A percentile compares a stretch with the other conserved stretches of the same genome.
Evolutionary conservation across 2,329 filamentous ascomycete genomes (phyloP).

Genomic region (Fusarium paranaense): DNA sequence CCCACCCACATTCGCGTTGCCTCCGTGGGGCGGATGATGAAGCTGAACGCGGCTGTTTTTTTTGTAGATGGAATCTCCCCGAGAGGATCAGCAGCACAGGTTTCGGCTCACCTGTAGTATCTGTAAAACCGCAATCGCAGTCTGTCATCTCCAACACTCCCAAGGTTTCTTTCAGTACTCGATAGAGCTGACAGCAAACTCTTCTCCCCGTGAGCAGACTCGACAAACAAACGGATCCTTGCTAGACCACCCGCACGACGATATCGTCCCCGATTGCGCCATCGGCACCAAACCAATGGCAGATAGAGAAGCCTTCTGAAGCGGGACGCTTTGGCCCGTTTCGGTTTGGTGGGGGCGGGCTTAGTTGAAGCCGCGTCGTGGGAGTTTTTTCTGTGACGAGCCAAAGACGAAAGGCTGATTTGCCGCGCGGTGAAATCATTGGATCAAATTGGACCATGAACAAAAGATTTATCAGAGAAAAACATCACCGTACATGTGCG

Average conservation of each 20-base stretch:
- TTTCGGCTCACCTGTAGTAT: background rate
- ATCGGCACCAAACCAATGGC: slow-evolving; percentile 31
- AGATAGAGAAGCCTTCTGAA: slow-evolving; percentile 1
- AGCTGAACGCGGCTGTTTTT: slow-evolving; percentile 2
- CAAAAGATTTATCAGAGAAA: background rate
- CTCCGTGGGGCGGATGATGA: slow-evolving; percentile 11
- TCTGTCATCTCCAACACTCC: background rate
- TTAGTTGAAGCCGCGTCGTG: slow-evolving; percentile 8
- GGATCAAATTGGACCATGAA: slow-evolving; percentile 19
- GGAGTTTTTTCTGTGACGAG: slow-evolving; percentile 4
- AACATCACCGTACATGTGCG: background rate
- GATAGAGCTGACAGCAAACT: background rate
- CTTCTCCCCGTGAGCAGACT: slow-evolving; percentile 3
- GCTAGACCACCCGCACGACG: slow-evolving; percentile 34
- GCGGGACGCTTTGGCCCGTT: slow-evolving; percentile 26
- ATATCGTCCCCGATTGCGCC: slow-evolving; percentile 41
- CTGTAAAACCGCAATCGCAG: background rate
- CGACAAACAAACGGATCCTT: slow-evolving; percentile 8
- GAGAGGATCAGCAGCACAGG: background rate
- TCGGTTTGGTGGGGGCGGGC: slow-evolving; percentile 18
- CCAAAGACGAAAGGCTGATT: slow-evolving; percentile 4
- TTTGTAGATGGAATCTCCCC: background rate
- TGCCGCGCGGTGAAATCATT: slow-evolving; percentile 23
- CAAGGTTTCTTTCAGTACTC: background rate
- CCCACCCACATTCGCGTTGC: slow-evolving; percentile 31